phyloP scores from a whole-genome alignment of 2,329 filamentous ascomycete species.

The Botrytis hyacinthi region DNA sequence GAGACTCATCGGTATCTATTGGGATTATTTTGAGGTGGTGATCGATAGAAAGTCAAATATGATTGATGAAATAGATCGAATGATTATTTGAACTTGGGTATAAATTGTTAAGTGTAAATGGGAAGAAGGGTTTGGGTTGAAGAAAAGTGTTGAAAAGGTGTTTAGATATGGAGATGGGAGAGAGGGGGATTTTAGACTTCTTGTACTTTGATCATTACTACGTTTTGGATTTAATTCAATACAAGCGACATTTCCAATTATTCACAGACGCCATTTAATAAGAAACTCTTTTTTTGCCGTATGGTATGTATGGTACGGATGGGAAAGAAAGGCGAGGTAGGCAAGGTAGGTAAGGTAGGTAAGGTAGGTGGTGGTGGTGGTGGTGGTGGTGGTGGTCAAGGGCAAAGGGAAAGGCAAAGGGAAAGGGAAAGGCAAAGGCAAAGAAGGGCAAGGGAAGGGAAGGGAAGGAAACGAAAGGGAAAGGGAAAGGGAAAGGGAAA shows the following conservation, averaged over 20 bases:
- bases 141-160: background rate
- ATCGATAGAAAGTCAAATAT: slow-evolving; percentile 26
- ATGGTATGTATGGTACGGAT: background rate
- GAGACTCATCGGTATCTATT: slow-evolving; percentile 24
- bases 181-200: slow-evolving; percentile 12
- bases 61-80: slow-evolving; percentile 33
- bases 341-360: background rate
- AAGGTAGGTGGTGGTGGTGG: background rate
- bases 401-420: background rate
- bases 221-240: slow-evolving; percentile 14
- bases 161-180: background rate
- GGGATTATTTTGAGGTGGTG: slow-evolving; percentile 22
- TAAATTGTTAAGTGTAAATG: slow-evolving; percentile 21
- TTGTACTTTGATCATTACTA: slow-evolving; percentile 16
- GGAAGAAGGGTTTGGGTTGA: slow-evolving; percentile 1
- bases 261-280: background rate
- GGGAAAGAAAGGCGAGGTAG: background rate
- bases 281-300: background rate
- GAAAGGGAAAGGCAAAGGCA: background rate
- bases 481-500: background rate
- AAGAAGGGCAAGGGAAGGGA: background rate
- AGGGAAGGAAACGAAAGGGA: too few species aligned
- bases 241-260: slow-evolving; percentile 14
- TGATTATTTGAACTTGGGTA: slow-evolving; percentile 27
- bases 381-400: background rate